Conservation (phyloP, 2,329 filamentous ascomycete species). For the Beauveria sp. region DNA sequence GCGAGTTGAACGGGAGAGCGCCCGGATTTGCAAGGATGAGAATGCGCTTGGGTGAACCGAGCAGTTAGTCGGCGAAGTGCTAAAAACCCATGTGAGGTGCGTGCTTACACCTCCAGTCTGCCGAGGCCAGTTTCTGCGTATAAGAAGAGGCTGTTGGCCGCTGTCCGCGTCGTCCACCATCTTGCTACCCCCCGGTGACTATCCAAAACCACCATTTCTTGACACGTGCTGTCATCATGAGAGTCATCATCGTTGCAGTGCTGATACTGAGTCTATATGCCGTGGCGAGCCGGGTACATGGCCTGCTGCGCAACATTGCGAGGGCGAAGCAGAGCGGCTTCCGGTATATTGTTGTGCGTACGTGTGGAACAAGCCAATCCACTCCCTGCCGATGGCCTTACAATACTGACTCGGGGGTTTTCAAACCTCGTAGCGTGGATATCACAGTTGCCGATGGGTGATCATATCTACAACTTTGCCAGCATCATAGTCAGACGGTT, state of each 20-base stretch:
- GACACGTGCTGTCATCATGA: neutral
- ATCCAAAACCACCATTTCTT: too few species aligned
- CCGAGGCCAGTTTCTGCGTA: too few species aligned
- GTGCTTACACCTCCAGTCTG: too few species aligned
- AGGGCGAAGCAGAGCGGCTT: conserved; percentile 44
- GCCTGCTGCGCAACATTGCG: conserved; percentile 38
- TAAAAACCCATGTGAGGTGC: too few species aligned
- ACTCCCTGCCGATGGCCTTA: too few species aligned
- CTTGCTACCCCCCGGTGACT: too few species aligned
- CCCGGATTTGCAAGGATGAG: too few species aligned
- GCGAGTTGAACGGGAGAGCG: too few species aligned
- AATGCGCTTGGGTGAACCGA: too few species aligned
- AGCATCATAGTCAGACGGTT: conserved; percentile 44
- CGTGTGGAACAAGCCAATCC: conserved; percentile 20
- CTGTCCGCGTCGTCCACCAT: too few species aligned
- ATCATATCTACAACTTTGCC: neutral
- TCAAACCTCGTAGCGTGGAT: neutral
- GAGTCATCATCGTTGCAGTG: neutral
- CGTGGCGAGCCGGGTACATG: conserved; percentile 23
- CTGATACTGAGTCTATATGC: conserved; percentile 24
- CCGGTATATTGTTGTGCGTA: conserved; percentile 47
- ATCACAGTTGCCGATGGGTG: neutral
- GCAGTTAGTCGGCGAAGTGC: too few species aligned
- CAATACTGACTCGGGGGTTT: neutral
- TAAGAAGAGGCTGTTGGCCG: too few species aligned